A percentile compares a stretch with the other conserved stretches of the same genome.
These are phyloP conservation scores for Gastrolobium villosum DNA, from an alignment of 306 rosid genomes.

Conservation along the genomic window DNA sequence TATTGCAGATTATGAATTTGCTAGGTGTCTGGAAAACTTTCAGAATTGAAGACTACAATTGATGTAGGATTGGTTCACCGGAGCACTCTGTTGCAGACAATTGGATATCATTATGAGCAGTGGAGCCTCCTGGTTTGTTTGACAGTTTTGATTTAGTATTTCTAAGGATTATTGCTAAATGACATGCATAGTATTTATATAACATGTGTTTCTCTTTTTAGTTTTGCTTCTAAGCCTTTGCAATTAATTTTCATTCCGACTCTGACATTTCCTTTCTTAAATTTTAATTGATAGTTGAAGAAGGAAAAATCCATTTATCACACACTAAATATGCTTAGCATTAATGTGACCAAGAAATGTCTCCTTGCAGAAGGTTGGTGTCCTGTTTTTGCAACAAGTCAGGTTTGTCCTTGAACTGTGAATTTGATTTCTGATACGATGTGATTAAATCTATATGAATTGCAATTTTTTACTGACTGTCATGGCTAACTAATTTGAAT, in stretches of 20 bases:
- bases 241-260: constrained; percentile 39
- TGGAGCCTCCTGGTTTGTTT: constrained; percentile 85
- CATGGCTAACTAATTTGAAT: constrained; percentile 36
- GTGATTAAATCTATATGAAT: constrained; percentile 14
- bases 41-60: constrained; percentile 82
- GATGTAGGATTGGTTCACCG: constrained; percentile 76
- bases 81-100: constrained; percentile 69
- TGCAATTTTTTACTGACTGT: constrained; percentile 3
- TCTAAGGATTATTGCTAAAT: constrained; percentile 34
- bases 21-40: constrained; percentile 79
- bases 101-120: constrained; percentile 75
- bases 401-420: constrained; percentile 61
- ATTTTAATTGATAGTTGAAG: constrained; percentile 66
- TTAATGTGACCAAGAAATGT: constrained; percentile 88
- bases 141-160: constrained; percentile 31
- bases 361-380: constrained; percentile 96
- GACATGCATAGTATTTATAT: background rate
- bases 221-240: constrained; percentile 41
- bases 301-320: constrained; percentile 80
- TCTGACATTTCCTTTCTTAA: constrained; percentile 38
- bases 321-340: constrained; percentile 89
- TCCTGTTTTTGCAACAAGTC: constrained; percentile 77
- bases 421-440: constrained; percentile 33
- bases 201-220: constrained; percentile 25
- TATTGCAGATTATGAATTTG: constrained; percentile 34